These are phyloP conservation scores for Arctium lappa DNA, from an alignment of 129 eudicot species.

Conservation along the genomic window DNA sequence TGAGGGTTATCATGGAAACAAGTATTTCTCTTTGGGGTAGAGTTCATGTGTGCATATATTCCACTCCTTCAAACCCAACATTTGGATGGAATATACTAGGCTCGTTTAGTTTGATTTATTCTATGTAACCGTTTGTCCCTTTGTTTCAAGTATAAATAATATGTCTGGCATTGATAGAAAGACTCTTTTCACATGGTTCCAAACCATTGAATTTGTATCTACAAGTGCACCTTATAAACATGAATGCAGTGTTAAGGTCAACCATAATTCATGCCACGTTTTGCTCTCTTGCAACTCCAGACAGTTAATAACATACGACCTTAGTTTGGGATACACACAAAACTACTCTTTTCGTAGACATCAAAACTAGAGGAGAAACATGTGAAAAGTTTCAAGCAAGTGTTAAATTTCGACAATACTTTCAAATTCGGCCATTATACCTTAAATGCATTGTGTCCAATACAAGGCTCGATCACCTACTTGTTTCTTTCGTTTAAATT, in stretches of 20 bases:
- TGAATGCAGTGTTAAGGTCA: not conserved
- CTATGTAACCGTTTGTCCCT: not conserved
- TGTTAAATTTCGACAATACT: not conserved
- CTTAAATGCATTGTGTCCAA: not conserved
- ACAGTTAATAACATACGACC: not conserved
- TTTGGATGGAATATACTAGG: not conserved
- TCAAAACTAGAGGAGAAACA: not conserved
- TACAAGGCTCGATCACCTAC: not conserved
- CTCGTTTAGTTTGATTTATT: not conserved
- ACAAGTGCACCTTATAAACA: not conserved
- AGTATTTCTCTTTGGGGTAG: not conserved
- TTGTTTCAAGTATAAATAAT: not conserved
- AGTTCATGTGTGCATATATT: not conserved
- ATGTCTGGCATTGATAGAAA: not conserved
- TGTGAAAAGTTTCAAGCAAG: not conserved
- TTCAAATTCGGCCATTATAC: not conserved
- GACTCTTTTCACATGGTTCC: not conserved
- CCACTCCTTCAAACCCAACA: not conserved
- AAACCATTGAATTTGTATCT: not conserved
- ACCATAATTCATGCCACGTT: not conserved
- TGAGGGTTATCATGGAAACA: not conserved
- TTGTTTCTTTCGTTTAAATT: not conserved
- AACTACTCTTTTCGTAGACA: not conserved
- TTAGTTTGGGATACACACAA: not conserved
- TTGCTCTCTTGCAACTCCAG: not conserved